Evolutionary conservation across 2,329 filamentous ascomycete species (phyloP), one percentile per base, ranked within the genome.

Genomic region (Exophiala bonariae): DNA sequence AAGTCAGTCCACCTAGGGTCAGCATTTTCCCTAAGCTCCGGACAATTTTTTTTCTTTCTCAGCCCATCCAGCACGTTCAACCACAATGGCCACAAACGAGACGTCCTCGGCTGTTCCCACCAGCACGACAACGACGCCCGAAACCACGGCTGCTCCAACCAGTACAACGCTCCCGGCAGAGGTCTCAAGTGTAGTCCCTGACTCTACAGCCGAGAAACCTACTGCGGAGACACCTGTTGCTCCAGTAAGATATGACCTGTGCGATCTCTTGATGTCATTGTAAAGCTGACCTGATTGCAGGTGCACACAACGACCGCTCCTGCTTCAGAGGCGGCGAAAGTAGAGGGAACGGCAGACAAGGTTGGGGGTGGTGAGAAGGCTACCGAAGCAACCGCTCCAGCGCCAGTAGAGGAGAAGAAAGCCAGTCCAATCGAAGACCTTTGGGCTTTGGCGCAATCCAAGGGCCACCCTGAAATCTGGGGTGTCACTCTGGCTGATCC

Each of bases 401-500:
- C 22, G 8, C 34, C 40, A 7, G 22, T 26, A 4, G 44, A 46
- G 18, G 39, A 33, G 11, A 52, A 47, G 49, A 31, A 35, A 11
- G 8, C 43, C 3, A 44, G 54, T 13, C 52, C 56, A 1, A 49
- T 59, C 22, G 48, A 58, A 34, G 44, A 55, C 30, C 57, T 58
- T 19, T 59, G 57, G 55, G 26, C 47, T 6, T 23, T 47, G 32
- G 57, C 51, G n/a, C 28, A 54, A 69, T 8, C 68, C 67, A 54
- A 68, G 65, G 10, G 71, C 13, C 78, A 95, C 68, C 71, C 72
- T 41, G 90, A 96, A 75, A 87, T 96, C 78, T 97, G 91, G 82
- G 91, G 91, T 39, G 82, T 96, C 44, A 73, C 79, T 23, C 80
- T 96, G 35, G 59, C 45, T 31, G 63, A 64, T 33, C 57, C 57